Evolutionary conservation across 768 basidiomycete species (phyloP).

Genomic region (Russula virescens): DNA sequence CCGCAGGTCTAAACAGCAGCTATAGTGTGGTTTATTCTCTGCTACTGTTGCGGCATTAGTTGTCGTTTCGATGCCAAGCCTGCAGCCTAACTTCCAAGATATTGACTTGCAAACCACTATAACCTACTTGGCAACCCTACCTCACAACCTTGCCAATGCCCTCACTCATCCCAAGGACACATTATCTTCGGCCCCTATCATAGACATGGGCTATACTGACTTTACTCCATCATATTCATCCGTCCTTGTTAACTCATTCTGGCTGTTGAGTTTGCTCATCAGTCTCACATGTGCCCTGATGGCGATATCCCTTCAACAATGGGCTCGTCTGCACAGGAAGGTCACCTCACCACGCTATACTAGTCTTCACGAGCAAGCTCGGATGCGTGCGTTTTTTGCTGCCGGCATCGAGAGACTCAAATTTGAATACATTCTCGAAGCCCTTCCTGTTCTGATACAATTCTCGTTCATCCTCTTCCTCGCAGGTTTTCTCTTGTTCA

Average conservation of each 20-base stretch:
- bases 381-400: background rate
- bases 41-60: background rate
- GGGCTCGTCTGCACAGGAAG: background rate
- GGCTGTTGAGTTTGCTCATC: background rate
- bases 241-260: background rate
- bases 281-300: background rate
- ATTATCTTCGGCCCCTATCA: too few species aligned
- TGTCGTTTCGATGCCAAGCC: background rate
- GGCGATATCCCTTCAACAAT: background rate
- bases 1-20: too few species aligned
- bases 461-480: background rate
- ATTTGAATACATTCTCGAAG: too few species aligned
- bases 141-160: too few species aligned
- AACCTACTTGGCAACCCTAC: too few species aligned
- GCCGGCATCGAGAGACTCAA: background rate
- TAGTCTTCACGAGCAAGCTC: background rate
- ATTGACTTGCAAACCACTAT: too few species aligned
- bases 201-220: too few species aligned
- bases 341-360: background rate
- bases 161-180: background rate
- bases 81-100: background rate
- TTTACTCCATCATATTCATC: too few species aligned
- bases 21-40: slow-evolving; percentile 8
- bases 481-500: background rate
- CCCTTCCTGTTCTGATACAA: background rate